Conservation (phyloP, 768 basidiomycete genomes). For the Boletus vermiculosoides region DNA sequence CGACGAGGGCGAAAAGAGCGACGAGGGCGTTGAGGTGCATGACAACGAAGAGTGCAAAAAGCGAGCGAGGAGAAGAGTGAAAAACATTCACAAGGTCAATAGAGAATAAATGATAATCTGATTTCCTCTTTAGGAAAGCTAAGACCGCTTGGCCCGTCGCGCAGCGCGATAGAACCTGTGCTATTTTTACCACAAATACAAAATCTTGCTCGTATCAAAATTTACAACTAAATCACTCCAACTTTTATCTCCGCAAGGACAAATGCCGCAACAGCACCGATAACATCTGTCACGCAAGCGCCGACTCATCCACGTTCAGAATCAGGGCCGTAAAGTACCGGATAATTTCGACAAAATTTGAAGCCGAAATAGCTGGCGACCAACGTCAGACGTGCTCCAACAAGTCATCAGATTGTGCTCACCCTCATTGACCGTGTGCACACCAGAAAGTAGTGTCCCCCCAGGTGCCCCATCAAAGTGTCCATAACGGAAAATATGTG, state of each 20-base stretch:
- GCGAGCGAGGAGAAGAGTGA: neutral
- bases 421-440: slow-evolving; percentile 80
- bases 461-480: slow-evolving; percentile 34
- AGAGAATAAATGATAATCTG: neutral
- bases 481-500: slow-evolving; percentile 70
- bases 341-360: slow-evolving; percentile 60
- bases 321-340: slow-evolving; percentile 65
- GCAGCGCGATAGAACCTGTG: too few species aligned
- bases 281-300: neutral
- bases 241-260: neutral
- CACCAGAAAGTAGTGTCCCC: slow-evolving; percentile 34
- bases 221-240: too few species aligned
- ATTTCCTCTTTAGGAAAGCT: neutral
- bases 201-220: neutral
- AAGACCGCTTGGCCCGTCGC: neutral
- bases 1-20: slow-evolving; percentile 45
- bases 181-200: too few species aligned
- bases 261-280: neutral
- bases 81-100: neutral
- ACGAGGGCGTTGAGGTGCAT: slow-evolving; percentile 48
- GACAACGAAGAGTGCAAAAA: slow-evolving; percentile 8
- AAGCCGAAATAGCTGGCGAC: slow-evolving; percentile 40
- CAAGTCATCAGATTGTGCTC: slow-evolving; percentile 21
- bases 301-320: slow-evolving; percentile 63
- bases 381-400: neutral